A percentile compares a stretch with the other conserved stretches of the same genome.
Evolutionary conservation across 768 basidiomycete genomes (phyloP).

Genomic region (Boletus pseudo-olivaceus): DNA sequence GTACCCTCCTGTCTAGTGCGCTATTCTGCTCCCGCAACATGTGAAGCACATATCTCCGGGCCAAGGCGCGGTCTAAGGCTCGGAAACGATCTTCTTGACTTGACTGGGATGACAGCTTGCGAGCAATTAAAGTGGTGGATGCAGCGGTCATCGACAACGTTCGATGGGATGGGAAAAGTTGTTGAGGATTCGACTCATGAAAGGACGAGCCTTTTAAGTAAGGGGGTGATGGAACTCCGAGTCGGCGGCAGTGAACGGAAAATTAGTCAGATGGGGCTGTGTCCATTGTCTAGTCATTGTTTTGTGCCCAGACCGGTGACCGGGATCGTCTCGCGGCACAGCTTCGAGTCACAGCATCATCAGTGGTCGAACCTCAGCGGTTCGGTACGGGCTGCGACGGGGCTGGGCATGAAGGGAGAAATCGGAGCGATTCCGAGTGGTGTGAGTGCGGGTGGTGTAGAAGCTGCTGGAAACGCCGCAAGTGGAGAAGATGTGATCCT

Average conservation of each 20-base stretch:
- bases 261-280: no score
- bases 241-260: no score
- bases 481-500: no score
- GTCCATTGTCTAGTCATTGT: no score
- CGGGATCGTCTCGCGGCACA: not conserved
- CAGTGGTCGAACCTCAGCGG: not conserved
- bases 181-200: not conserved
- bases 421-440: not conserved
- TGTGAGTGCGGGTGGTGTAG: not conserved
- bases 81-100: conserved; percentile 27
- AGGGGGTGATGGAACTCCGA: no score
- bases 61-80: conserved; percentile 30
- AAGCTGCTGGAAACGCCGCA: no score
- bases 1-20: conserved; percentile 20
- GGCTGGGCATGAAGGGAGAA: not conserved
- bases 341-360: conserved; percentile 1
- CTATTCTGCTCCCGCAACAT: conserved; percentile 20
- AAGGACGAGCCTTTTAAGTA: not conserved
- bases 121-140: conserved; percentile 13
- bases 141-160: conserved; percentile 22
- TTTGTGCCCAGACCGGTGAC: not conserved
- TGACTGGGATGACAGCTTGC: conserved; percentile 26
- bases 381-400: not conserved
- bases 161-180: not conserved
- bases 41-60: conserved; percentile 27